These are phyloP conservation scores for Talaromyces amestolkiae DNA, from an alignment of 2,329 filamentous ascomycete genomes.

Conservation along the genomic window DNA sequence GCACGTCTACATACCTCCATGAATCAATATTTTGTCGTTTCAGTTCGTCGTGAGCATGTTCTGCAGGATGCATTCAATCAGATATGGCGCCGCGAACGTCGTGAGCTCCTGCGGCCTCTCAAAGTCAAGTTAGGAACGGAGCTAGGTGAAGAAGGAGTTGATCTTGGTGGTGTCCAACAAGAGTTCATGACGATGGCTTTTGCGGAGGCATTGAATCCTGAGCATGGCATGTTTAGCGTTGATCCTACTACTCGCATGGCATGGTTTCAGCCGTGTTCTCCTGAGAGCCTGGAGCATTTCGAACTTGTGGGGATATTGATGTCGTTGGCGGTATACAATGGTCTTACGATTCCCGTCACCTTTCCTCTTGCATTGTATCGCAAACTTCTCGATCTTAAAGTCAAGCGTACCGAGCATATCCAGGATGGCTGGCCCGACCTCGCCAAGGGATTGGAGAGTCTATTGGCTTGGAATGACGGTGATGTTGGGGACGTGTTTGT, in stretches of 20 bases:
- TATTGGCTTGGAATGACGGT: slow-evolving; percentile 78
- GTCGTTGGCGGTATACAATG: slow-evolving; percentile 88
- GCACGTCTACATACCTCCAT: slow-evolving; percentile 65
- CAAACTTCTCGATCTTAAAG: slow-evolving; percentile 68
- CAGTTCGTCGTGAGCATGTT: slow-evolving; percentile 65
- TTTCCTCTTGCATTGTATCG: slow-evolving; percentile 84
- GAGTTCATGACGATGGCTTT: slow-evolving; percentile 90
- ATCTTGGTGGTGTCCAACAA: slow-evolving; percentile 92
- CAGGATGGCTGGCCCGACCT: slow-evolving; percentile 84
- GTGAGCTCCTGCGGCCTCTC: slow-evolving; percentile 78
- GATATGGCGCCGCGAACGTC: slow-evolving; percentile 79
- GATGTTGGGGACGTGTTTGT: slow-evolving; percentile 78
- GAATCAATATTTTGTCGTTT: slow-evolving; percentile 67
- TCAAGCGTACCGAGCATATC: slow-evolving; percentile 72
- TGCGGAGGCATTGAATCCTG: slow-evolving; percentile 72
- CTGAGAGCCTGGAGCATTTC: slow-evolving; percentile 84
- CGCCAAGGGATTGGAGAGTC: slow-evolving; percentile 66
- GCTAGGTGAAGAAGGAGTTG: slow-evolving; percentile 80
- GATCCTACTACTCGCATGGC: slow-evolving; percentile 74
- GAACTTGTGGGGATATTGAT: slow-evolving; percentile 85
- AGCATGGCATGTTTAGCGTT: slow-evolving; percentile 73
- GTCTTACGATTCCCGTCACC: slow-evolving; percentile 82
- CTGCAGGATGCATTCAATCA: slow-evolving; percentile 78
- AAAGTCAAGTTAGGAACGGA: slow-evolving; percentile 85
- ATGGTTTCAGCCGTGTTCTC: slow-evolving; percentile 81